Evolutionary conservation across 768 basidiomycete species (phyloP), one percentile per base, ranked within the genome.

Genomic region (Pleurotus sapidus): DNA sequence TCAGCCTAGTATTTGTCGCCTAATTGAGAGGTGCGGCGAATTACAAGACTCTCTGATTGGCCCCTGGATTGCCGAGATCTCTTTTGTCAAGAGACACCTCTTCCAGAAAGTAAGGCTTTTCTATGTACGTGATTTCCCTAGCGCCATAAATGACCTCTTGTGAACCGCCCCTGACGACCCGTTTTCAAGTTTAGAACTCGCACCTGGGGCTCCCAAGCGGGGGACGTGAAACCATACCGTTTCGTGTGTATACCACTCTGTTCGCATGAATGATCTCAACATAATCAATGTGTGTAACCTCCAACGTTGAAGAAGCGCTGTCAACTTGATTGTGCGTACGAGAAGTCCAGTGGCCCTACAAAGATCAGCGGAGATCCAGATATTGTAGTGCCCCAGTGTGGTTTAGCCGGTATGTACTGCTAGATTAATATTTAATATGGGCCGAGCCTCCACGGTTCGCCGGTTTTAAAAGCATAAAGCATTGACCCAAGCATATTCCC

Each of bases 381-480:
- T 50, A 34, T 34, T 11, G 51, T 42, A 30, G 51, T 54, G 39
- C 51, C 51, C 51, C 51, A 54, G 51, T 54, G 51, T 42, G 51
- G 51, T 42, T 54, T 54, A 54, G 51, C 51, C 51, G 51, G 51
- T 54, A 54, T 38, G 51, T 54, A 54, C 51, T 40, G 11, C 51
- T 14, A 45, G 42, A 54, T 54, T 54, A 54, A 50, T 50, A 50
- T 50, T 50, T 50, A 50, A 54, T 54, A 54, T 54, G 51, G 51
- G 37, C 51, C 51, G 51, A 54, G 17, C 38, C 51, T 54, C 51
- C 51, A 54, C 51, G 51, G 51, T n/a, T 45, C 24, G 34, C 51
- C 51, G 51, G 51, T 39, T 54, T 54, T 54, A 54, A 54, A 54
- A 54, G 51, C 51, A 54, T 54, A 54, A 54, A 54, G 51, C 51